These are phyloP conservation scores for Aspergillus unguis DNA, from an alignment of 2,329 filamentous ascomycete species.

Conservation along the genomic window DNA sequence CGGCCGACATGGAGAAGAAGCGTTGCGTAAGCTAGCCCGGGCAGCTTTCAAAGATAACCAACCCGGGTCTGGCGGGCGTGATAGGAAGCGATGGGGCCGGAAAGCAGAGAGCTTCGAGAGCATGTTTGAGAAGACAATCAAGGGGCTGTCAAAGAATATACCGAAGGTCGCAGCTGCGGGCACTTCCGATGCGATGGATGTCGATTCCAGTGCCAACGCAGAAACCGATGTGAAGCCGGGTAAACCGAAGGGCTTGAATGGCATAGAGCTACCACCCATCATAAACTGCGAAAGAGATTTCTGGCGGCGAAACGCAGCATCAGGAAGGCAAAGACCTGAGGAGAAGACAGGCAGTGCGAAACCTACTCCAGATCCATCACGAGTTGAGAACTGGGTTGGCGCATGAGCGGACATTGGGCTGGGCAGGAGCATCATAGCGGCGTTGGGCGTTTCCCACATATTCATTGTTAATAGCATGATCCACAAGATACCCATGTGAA, in stretches of 20 bases:
- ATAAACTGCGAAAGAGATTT: slow-evolving; percentile 61
- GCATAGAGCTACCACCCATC: slow-evolving; percentile 46
- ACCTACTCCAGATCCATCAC: slow-evolving; percentile 20
- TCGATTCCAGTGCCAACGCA: slow-evolving; percentile 24
- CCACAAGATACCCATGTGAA: slow-evolving; percentile 35
- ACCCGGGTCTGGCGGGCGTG: slow-evolving; percentile 39
- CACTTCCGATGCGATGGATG: slow-evolving; percentile 28
- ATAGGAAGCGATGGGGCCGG: slow-evolving; percentile 40
- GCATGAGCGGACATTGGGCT: slow-evolving; percentile 14
- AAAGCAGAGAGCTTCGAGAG: slow-evolving; percentile 44
- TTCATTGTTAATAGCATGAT: slow-evolving; percentile 20
- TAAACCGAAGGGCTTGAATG: slow-evolving; percentile 27
- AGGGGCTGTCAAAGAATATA: slow-evolving; percentile 45
- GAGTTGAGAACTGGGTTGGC: slow-evolving; percentile 24
- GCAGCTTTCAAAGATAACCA: slow-evolving; percentile 44
- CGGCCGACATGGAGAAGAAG: slow-evolving; percentile 63
- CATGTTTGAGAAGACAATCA: slow-evolving; percentile 57
- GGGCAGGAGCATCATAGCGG: slow-evolving; percentile 9
- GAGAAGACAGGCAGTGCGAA: slow-evolving; percentile 30
- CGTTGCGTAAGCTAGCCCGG: slow-evolving; percentile 58
- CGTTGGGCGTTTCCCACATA: slow-evolving; percentile 15
- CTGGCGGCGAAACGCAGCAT: slow-evolving; percentile 50
- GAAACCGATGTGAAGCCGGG: slow-evolving; percentile 27
- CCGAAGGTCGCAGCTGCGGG: slow-evolving; percentile 27
- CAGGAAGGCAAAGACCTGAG: slow-evolving; percentile 32